A percentile compares a stretch with the other conserved stretches of the same genome.
Conservation (phyloP, 192 early-diverging fungal species). For the Chytriomyces confervae region DNA sequence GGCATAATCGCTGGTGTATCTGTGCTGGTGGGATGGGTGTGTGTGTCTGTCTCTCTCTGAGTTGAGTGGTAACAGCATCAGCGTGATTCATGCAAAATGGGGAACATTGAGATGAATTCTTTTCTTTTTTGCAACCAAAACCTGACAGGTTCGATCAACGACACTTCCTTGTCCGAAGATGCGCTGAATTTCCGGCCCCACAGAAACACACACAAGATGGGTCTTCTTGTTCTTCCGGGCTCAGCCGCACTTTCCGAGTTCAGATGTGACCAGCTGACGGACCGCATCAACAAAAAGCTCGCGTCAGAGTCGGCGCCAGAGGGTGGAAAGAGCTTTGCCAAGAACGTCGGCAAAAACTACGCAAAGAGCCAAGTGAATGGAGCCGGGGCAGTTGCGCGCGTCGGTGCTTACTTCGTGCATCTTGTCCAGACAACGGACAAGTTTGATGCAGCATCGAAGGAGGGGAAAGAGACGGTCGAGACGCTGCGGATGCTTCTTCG, state of each 20-base stretch:
- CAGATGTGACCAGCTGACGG: conserved; percentile 65
- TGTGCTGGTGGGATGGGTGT: too few species aligned
- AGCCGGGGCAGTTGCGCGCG: neutral
- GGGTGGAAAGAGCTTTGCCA: neutral
- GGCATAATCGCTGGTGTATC: too few species aligned
- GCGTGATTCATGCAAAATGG: too few species aligned
- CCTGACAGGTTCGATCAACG: too few species aligned
- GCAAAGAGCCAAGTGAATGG: neutral
- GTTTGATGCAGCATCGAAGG: neutral
- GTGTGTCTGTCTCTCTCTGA: too few species aligned
- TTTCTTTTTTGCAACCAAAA: too few species aligned
- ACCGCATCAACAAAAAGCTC: conserved; percentile 61
- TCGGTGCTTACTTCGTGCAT: conserved; percentile 77
- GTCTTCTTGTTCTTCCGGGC: conserved; percentile 86
- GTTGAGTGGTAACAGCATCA: too few species aligned
- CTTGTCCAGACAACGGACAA: conserved; percentile 67
- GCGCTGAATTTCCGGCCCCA: too few species aligned
- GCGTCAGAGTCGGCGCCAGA: conserved; percentile 49
- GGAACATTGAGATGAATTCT: too few species aligned
- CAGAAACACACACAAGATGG: neutral
- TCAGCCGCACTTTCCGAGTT: conserved; percentile 80
- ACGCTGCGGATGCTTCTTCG: conserved; percentile 43
- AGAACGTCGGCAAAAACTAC: neutral
- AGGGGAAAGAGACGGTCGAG: conserved; percentile 33
- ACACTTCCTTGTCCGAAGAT: too few species aligned